These are phyloP conservation scores for Exophiala sp. DNA, from an alignment of 2,329 filamentous ascomycete genomes.

Conservation along the genomic window DNA sequence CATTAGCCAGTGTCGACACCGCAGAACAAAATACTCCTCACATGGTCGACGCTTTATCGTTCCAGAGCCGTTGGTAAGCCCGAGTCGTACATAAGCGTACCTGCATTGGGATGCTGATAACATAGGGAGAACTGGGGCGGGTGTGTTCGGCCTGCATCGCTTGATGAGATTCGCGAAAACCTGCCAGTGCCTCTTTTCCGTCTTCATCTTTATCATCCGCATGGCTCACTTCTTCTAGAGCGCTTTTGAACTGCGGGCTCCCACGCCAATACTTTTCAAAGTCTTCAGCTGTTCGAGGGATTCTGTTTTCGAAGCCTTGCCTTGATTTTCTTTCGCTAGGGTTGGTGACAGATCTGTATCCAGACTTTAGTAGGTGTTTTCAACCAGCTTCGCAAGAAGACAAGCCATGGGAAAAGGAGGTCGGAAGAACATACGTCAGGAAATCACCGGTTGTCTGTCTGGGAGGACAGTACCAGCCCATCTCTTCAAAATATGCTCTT, in stretches of 20 bases:
- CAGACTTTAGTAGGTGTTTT: slow-evolving; percentile 53
- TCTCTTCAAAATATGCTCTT: slow-evolving; percentile 59
- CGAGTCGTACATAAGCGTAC: slow-evolving; percentile 52
- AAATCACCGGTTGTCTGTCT: slow-evolving; percentile 66
- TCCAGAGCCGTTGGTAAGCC: slow-evolving; percentile 61
- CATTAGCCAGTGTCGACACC: slow-evolving; percentile 34
- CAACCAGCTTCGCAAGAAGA: slow-evolving; percentile 59
- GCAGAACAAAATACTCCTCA: slow-evolving; percentile 50
- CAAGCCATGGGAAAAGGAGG: too few species aligned
- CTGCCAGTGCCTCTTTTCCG: slow-evolving; percentile 51
- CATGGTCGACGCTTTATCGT: slow-evolving; percentile 49
- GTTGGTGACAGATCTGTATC: slow-evolving; percentile 51
- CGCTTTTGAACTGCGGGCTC: slow-evolving; percentile 52
- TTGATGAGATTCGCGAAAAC: slow-evolving; percentile 46
- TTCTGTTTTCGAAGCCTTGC: slow-evolving; percentile 40
- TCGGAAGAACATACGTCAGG: slow-evolving; percentile 45
- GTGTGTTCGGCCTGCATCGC: slow-evolving; percentile 43
- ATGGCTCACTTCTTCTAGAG: slow-evolving; percentile 47
- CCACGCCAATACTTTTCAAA: slow-evolving; percentile 56
- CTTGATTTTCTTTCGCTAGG: slow-evolving; percentile 44
- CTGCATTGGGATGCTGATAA: slow-evolving; percentile 50
- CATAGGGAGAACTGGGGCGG: slow-evolving; percentile 54
- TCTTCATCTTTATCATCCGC: slow-evolving; percentile 49
- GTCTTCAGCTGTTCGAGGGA: slow-evolving; percentile 51
- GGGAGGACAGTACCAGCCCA: slow-evolving; percentile 62